phyloP scores from a whole-genome alignment of 805 yeast genomes.

The Priceomyces carsonii region DNA sequence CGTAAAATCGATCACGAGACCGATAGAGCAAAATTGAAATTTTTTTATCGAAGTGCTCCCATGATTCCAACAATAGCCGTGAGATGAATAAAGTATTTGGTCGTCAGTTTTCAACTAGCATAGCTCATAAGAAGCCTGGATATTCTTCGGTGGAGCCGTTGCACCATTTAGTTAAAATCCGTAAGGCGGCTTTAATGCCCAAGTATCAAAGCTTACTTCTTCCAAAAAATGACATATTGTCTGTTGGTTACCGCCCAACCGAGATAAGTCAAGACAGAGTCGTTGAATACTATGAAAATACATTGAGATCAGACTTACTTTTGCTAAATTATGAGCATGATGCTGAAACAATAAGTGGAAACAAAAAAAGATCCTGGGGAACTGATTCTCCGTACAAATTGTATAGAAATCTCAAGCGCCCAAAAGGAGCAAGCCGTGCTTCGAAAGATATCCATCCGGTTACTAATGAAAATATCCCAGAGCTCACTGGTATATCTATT shows the following conservation, averaged over 20 bases:
- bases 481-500: conserved; percentile 62
- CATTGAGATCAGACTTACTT: conserved; percentile 73
- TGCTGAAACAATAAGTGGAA: conserved; percentile 55
- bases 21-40: conserved; percentile 3
- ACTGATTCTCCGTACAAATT: conserved; percentile 85
- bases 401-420: conserved; percentile 76
- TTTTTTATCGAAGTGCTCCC: conserved; percentile 3
- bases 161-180: conserved; percentile 81
- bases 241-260: conserved; percentile 75
- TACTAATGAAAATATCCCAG: conserved; percentile 70
- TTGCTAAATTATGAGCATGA: conserved; percentile 76
- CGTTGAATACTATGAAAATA: conserved; percentile 70
- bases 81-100: conserved; percentile 21
- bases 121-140: conserved; percentile 49
- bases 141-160: conserved; percentile 83
- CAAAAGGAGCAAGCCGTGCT: conserved; percentile 72
- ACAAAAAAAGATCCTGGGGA: conserved; percentile 81
- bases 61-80: background rate
- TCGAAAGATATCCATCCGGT: conserved; percentile 73
- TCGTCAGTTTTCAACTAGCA: conserved; percentile 38
- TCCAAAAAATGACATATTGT: conserved; percentile 72
- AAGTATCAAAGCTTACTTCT: conserved; percentile 66
- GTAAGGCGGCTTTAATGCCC: conserved; percentile 74
- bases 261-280: conserved; percentile 80
- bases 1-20: conserved; percentile 1